Evolutionary conservation across 2,329 filamentous ascomycete species (phyloP), one percentile per base, ranked within the genome.

Genomic region (Colletotrichum sp.): DNA sequence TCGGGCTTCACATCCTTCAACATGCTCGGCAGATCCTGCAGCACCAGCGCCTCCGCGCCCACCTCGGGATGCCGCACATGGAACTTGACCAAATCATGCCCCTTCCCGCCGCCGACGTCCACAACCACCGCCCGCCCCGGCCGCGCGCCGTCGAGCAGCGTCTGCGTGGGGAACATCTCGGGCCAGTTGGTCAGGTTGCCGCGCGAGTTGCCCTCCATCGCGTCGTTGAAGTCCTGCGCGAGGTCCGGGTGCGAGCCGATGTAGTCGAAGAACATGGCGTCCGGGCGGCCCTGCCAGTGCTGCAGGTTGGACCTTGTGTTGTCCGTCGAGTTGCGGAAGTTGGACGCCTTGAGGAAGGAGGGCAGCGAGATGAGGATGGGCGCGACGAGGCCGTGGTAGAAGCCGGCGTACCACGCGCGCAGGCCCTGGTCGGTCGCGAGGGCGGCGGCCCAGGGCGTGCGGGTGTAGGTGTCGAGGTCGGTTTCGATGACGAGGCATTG

Each of bases 151-250:
- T 74, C 67, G 3, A 85, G 26, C 8, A 86, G 69, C 7, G 76
- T 79, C 1, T 83, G 28, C 5, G 74, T 76, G 21, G 74, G 71
- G 24, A 74, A 76, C 34, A 76, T 60, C 8, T 85, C 82, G 0
- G 81, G 78, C 85, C 84, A 86, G 10, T 83, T 76, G 6, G 82
- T 83, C 32, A 85, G 79, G 68, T 85, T 86, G 76, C 83, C 82
- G 64, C 81, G 82, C 26, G 83, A 84, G 68, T 85, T 83, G 70
- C 83, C 84, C 71, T 84, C 80, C 84, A 86, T 86, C 3, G 82
- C 81, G 68, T 83, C 80, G 55, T 82, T 82, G 74, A 86, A 85
- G 57, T 82, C 79, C 6, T 79, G 72, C 1, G 80, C 80, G n/a
- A 83, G 80, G 6, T 70, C 65, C 5, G 82, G 79, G 30, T 85